Evolutionary conservation across 2,329 filamentous ascomycete species (phyloP), one percentile per base, ranked within the genome.

Genomic region (Ophiostoma ulmi): DNA sequence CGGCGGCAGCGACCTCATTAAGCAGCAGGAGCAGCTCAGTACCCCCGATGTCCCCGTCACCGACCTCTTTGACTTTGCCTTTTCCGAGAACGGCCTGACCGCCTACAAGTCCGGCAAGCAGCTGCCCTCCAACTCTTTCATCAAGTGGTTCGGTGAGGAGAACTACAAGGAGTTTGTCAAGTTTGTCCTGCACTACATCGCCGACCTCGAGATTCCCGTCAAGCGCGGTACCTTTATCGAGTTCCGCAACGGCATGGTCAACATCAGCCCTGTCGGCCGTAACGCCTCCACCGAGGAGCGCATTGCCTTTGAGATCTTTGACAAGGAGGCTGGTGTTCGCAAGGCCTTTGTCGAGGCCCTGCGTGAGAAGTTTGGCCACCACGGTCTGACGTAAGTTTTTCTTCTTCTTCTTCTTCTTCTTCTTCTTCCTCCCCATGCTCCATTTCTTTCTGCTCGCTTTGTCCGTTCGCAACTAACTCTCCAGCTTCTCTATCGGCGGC

Each of bases 11-110:
- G 91, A 98, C 85, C 87, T 97, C 73, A 83, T 81, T 79, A 98
- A 99, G 85, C 95, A 98, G 82, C 93, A 98, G 81, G 95, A 98
- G 81, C 94, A 98, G 83, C 87, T 98, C 73, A 93, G 93, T 79
- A 86, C 87, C 4, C 79, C 86, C 36, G 82, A 86, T 71, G 80
- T 82, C 38, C 85, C 90, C 75, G 94, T 98, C 73, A 93, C 89
- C 69, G 84, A 88, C 73, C 89, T 98, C 77, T 99, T 99, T 84
- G 95, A 99, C 85, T 99, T 92, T 83, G 95, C 91, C 87, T 99
- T 99, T 83, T 85, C 93, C 72, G 95, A 99, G 84, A 99, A 99
- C 82, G 95, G 95, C 13, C 88, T 99, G 75, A 96, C 91, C 1
- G 95, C 94, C 63, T 97, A 87, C 85, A 93, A 93, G 78, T 82